Evolutionary conservation across 2,329 filamentous ascomycete genomes (phyloP).

Genomic region (Botrytis byssoidea): DNA sequence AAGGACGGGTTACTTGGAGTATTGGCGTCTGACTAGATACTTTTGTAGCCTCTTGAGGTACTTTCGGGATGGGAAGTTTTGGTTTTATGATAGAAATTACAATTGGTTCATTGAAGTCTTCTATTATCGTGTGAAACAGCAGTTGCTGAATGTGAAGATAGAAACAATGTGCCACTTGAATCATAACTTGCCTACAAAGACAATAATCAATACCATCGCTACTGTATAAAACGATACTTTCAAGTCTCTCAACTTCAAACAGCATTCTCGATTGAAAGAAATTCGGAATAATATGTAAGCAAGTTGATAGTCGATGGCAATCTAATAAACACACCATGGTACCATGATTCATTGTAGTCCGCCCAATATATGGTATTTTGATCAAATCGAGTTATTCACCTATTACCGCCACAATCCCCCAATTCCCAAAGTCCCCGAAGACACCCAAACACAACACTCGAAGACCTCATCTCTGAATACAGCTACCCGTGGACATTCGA

Average conservation of each 20-base stretch:
- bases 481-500: neutral
- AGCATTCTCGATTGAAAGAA: neutral
- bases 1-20: neutral
- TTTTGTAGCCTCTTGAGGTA: accelerated
- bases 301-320: neutral
- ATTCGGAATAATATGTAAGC: neutral
- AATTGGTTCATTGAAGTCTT: too few species aligned
- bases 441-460: neutral
- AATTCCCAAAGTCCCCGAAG: neutral
- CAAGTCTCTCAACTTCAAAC: neutral
- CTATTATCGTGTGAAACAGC: too few species aligned
- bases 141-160: too few species aligned
- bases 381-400: neutral
- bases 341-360: accelerated
- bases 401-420: neutral
- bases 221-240: neutral
- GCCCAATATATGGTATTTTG: too few species aligned
- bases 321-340: neutral
- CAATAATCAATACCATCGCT: neutral
- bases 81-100: neutral
- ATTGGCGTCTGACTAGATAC: neutral
- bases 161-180: neutral
- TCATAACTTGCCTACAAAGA: neutral
- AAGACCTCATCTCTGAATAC: neutral
- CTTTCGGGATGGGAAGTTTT: neutral